These are phyloP conservation scores for Nicotiana tabacum DNA, from an alignment of 257 asterid genomes.

Conservation along the genomic window DNA sequence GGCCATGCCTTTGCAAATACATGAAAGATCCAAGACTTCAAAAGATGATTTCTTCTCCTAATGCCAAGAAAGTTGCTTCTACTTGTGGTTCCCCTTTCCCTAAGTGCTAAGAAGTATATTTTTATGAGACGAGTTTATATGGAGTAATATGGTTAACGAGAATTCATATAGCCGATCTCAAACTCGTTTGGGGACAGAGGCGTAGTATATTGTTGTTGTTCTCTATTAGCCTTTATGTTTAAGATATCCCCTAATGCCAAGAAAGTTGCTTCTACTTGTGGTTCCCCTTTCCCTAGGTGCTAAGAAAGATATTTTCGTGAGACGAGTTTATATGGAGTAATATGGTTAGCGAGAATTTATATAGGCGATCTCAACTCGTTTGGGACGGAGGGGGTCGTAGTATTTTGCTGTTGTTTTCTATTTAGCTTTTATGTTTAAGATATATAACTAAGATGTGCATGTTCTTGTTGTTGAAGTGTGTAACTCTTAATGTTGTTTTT, in stretches of 20 bases:
- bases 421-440: background rate
- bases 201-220: background rate
- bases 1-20: slow-evolving; percentile 76
- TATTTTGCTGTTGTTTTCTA: background rate
- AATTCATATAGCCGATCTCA: background rate
- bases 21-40: slow-evolving; percentile 67
- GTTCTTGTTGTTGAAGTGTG: background rate
- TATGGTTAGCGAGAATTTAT: background rate
- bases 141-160: background rate
- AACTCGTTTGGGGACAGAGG: background rate
- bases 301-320: slow-evolving; percentile 1
- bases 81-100: slow-evolving; percentile 82
- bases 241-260: background rate
- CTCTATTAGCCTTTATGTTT: background rate
- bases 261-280: slow-evolving; percentile 21
- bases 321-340: background rate
- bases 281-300: slow-evolving; percentile 77
- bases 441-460: background rate
- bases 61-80: slow-evolving; percentile 67
- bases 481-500: background rate
- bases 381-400: too few relatives aligned
- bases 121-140: background rate
- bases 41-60: slow-evolving; percentile 74
- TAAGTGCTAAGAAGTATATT: slow-evolving; percentile 33
- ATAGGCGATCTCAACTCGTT: background rate